Conservation (phyloP, 163 green algal genomes). For the Prototheca wickerhamii region DNA sequence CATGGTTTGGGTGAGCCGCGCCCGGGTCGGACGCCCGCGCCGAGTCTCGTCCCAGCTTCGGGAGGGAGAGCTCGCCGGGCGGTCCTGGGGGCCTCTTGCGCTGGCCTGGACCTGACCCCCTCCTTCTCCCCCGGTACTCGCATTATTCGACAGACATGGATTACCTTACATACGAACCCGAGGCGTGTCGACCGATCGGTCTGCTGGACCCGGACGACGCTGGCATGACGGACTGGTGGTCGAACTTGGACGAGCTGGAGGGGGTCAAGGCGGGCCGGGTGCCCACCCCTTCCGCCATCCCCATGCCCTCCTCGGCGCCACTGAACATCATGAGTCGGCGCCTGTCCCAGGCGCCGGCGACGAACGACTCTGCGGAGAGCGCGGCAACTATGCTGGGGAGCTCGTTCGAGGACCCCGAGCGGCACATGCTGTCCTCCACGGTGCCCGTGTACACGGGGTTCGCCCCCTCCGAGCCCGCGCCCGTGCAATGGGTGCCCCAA, state of each 20-base stretch:
- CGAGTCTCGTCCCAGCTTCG: no score
- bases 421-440: slow-evolving; percentile 1
- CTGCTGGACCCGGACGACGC: background rate
- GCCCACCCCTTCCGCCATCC: background rate
- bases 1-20: no score
- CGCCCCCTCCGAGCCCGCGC: no score
- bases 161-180: background rate
- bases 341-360: background rate
- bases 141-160: background rate
- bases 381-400: background rate
- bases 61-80: no score
- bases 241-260: background rate
- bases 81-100: no score
- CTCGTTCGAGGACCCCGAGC: background rate
- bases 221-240: background rate
- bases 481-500: no score
- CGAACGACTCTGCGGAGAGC: background rate
- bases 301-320: background rate
- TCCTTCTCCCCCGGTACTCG: no score
- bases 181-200: background rate
- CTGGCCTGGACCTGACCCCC: no score
- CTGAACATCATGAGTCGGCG: background rate
- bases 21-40: no score
- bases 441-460: no score
- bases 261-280: background rate